Percentiles rank a stretch among this genome's conserved stretches.
phyloP scores from a whole-genome alignment of 257 asterid species.

The Verbascum thapsus region DNA sequence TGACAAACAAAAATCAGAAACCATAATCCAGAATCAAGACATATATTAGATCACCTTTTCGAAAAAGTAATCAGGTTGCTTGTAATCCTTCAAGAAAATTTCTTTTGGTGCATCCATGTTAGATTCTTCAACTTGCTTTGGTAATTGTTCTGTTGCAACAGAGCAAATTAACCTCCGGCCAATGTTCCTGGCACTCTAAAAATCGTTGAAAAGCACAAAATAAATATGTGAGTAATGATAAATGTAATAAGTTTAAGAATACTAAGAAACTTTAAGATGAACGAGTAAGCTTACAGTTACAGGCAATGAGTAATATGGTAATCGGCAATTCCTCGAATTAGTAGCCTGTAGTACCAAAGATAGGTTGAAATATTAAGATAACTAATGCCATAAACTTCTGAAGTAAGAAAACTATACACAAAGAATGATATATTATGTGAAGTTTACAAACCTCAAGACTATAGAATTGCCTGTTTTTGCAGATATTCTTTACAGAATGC shows the following conservation, averaged over 20 bases:
- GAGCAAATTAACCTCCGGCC: constrained; percentile 69
- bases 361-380: constrained; percentile 21
- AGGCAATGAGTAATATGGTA: constrained; percentile 39
- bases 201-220: constrained; percentile 22
- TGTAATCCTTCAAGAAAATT: constrained; percentile 90
- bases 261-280: constrained; percentile 3
- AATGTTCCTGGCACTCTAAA: constrained; percentile 43
- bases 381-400: neutral
- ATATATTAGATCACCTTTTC: constrained; percentile 54
- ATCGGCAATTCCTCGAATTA: constrained; percentile 43
- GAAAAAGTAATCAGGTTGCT: constrained; percentile 84
- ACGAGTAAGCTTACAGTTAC: constrained; percentile 62
- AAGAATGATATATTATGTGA: neutral
- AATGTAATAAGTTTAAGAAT: constrained; percentile 6
- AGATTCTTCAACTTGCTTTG: constrained; percentile 68
- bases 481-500: constrained; percentile 44
- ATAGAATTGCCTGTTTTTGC: constrained; percentile 38
- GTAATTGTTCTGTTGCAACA: constrained; percentile 68
- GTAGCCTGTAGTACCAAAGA: constrained; percentile 46
- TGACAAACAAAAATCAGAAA: constrained; percentile 13
- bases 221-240: constrained; percentile 2
- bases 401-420: constrained; percentile 6
- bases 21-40: constrained; percentile 4
- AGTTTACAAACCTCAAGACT: constrained; percentile 52
- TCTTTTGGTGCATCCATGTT: constrained; percentile 86